These are phyloP conservation scores for Phoma herbarum DNA, from an alignment of 2,329 filamentous ascomycete species.

Conservation along the genomic window DNA sequence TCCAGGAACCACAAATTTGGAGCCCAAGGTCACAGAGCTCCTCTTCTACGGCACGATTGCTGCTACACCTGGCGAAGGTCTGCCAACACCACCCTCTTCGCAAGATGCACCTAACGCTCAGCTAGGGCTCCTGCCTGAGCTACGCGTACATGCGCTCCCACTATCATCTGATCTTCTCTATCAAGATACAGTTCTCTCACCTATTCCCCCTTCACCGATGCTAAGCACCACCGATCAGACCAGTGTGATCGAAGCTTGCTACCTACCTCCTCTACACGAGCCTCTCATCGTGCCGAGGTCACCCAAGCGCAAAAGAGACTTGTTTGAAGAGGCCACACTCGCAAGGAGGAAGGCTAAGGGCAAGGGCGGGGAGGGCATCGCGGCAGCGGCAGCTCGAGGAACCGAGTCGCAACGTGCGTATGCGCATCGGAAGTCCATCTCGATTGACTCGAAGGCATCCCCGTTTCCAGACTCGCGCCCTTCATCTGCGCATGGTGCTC, in stretches of 20 bases:
- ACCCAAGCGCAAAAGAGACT: slow-evolving; percentile 55
- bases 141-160: slow-evolving; percentile 53
- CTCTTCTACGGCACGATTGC: slow-evolving; percentile 56
- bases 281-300: slow-evolving; percentile 32
- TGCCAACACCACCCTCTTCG: slow-evolving; percentile 49
- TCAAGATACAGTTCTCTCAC: slow-evolving; percentile 10
- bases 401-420: slow-evolving; percentile 38
- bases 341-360: slow-evolving; percentile 54
- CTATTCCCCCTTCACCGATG: slow-evolving; percentile 21
- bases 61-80: slow-evolving; percentile 19
- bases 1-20: not conserved
- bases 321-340: slow-evolving; percentile 59
- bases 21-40: slow-evolving; percentile 52
- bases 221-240: slow-evolving; percentile 1
- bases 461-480: slow-evolving; percentile 37
- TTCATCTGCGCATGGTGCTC: slow-evolving; percentile 33
- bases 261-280: slow-evolving; percentile 41
- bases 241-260: slow-evolving; percentile 40
- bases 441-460: slow-evolving; percentile 36
- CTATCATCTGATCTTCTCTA: slow-evolving; percentile 55
- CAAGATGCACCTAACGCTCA: slow-evolving; percentile 10
- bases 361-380: slow-evolving; percentile 54
- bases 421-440: slow-evolving; percentile 46
- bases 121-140: slow-evolving; percentile 26
- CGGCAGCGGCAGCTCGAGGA: slow-evolving; percentile 53